phyloP scores from a whole-genome alignment of 768 basidiomycete genomes.

The Lentinula raphanica region DNA sequence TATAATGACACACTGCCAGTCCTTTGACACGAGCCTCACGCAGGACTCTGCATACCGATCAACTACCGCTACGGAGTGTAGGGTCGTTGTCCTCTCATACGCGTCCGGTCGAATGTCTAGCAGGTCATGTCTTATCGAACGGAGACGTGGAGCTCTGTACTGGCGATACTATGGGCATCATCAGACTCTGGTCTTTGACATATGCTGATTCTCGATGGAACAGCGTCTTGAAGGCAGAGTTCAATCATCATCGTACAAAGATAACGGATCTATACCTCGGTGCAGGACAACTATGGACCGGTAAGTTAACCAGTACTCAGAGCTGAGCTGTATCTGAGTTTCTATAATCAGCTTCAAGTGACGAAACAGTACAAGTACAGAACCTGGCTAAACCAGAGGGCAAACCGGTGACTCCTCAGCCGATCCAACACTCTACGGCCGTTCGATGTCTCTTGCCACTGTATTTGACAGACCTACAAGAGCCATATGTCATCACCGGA shows the following conservation, averaged over 20 bases:
- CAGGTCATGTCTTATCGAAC: slow-evolving; percentile 46
- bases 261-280: slow-evolving; percentile 69
- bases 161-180: slow-evolving; percentile 87
- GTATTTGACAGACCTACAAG: slow-evolving; percentile 52
- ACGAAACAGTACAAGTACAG: slow-evolving; percentile 73
- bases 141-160: slow-evolving; percentile 59
- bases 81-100: slow-evolving; percentile 81
- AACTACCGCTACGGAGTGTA: slow-evolving; percentile 40
- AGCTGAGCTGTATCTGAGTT: neutral
- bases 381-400: slow-evolving; percentile 20
- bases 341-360: slow-evolving; percentile 66
- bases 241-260: slow-evolving; percentile 74
- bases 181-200: slow-evolving; percentile 73
- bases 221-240: slow-evolving; percentile 46
- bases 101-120: slow-evolving; percentile 79
- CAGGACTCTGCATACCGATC: slow-evolving; percentile 54
- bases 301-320: slow-evolving; percentile 32
- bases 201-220: slow-evolving; percentile 48
- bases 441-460: slow-evolving; percentile 75
- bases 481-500: slow-evolving; percentile 77
- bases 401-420: slow-evolving; percentile 39
- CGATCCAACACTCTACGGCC: slow-evolving; percentile 54
- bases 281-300: slow-evolving; percentile 83
- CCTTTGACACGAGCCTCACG: slow-evolving; percentile 1
- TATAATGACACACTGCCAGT: slow-evolving; percentile 4